Base-by-base conservation (phyloP, 2,329 filamentous ascomycete species). In the Paecilomyces dactylethromorphus region DNA sequence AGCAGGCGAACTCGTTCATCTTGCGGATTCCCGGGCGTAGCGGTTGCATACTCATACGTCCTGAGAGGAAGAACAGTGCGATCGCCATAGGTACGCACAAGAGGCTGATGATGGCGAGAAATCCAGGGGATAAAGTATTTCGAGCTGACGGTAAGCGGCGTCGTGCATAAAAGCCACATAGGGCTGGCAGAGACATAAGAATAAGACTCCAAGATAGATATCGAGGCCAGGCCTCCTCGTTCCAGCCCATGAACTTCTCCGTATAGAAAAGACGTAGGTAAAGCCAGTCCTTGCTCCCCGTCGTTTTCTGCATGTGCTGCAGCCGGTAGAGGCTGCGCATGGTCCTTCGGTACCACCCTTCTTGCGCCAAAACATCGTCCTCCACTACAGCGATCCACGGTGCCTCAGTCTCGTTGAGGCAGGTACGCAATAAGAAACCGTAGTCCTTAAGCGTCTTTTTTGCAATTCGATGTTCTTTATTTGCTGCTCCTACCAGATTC, bases 221-320 rank as follows among this genome's bases (percentile, higher is more conserved):
- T 1, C 60, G 63, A 3, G 53, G 62, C 76, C 76, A 78, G 29
- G 74, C 60, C 57, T 79, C 75, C 4, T 65, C 65, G 57, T 79
- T 79, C 78, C 77, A 80, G 35, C 77, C 77, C 5, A 78, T 69
- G 57, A 77, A 78, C 57, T 76, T 71, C 60, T 80, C 77, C 0
- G 77, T 79, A 61, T 77, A 79, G 67, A 81, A 81, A 10, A 81
- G 68, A 5, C 77, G 75, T 51, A 80, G 65, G 62, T 80, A 80
- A 10, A 79, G 65, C 68, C 68, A 71, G 55, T 66, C 62, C 21
- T 55, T 55, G 39, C 5, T n/a, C 11, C 22, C 26, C 22, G 6
- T 52, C 6, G 10, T 11, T 13, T 52, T 15, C 50, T 26, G 11
- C 50, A 22, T 62, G 1, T 58, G 55, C 53, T 76, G 68, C 6